Conservation (phyloP, 2,329 filamentous ascomycete species). For the Xylaria multiplex region DNA sequence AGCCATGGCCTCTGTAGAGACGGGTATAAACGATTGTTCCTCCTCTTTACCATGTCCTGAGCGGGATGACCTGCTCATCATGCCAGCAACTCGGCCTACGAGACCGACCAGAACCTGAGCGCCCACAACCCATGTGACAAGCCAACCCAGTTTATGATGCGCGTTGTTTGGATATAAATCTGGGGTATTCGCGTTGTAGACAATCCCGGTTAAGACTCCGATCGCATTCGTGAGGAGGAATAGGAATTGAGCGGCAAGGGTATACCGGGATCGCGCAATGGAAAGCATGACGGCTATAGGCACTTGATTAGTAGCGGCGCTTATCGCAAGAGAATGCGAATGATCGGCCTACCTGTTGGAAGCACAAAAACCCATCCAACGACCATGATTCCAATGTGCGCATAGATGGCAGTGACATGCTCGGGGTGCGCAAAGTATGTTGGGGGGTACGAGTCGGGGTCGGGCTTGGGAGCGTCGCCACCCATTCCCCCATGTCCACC, state of each 20-base stretch:
- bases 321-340: background rate
- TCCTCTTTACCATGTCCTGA: slow-evolving; percentile 53
- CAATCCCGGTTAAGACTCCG: slow-evolving; percentile 70
- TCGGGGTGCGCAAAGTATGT: slow-evolving; percentile 56
- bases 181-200: slow-evolving; percentile 84
- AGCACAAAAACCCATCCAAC: slow-evolving; percentile 75
- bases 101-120: slow-evolving; percentile 77
- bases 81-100: slow-evolving; percentile 68
- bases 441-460: slow-evolving; percentile 46
- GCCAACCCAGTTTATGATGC: slow-evolving; percentile 91
- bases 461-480: slow-evolving; percentile 44
- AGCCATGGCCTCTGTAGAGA: slow-evolving; percentile 65
- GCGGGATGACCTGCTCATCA: slow-evolving; percentile 44
- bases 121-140: slow-evolving; percentile 75
- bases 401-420: slow-evolving; percentile 53
- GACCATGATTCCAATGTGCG: slow-evolving; percentile 75
- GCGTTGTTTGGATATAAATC: slow-evolving; percentile 88
- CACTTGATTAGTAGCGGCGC: slow-evolving; percentile 31
- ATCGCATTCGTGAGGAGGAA: slow-evolving; percentile 73
- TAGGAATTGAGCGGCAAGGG: slow-evolving; percentile 72
- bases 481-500: slow-evolving; percentile 41
- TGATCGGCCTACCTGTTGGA: slow-evolving; percentile 66
- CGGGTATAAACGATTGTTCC: slow-evolving; percentile 68
- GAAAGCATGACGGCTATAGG: slow-evolving; percentile 83
- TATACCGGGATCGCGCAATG: slow-evolving; percentile 79